Evolutionary conservation across 1,139 yeast genomes (phyloP).

Genomic region (Nadsonia starkeyi-henricii): DNA sequence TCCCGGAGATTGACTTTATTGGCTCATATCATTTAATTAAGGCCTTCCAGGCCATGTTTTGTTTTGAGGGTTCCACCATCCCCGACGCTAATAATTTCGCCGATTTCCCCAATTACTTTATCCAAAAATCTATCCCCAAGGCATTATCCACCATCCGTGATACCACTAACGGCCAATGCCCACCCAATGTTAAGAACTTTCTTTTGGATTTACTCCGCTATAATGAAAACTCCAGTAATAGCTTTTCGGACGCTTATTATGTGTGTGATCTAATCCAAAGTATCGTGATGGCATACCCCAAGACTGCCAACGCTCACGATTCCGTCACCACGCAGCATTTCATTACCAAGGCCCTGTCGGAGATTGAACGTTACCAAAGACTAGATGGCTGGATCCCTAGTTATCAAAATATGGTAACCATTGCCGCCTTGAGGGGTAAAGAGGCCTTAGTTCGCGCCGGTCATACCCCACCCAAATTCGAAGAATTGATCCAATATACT

Average conservation of each 20-base stretch:
- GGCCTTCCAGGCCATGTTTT: constrained; percentile 56
- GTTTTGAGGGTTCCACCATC: constrained; percentile 50
- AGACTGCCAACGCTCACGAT: constrained; percentile 17
- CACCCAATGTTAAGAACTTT: constrained; percentile 45
- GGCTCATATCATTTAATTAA: constrained; percentile 63
- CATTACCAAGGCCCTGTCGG: constrained; percentile 35
- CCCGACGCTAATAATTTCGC: constrained; percentile 76
- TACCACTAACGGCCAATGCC: constrained; percentile 51
- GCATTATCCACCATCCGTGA: constrained; percentile 51
- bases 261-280: constrained; percentile 44
- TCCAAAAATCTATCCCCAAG: constrained; percentile 54
- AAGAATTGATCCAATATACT: constrained; percentile 38
- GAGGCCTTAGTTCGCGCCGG: constrained; percentile 48
- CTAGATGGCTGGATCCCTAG: constrained; percentile 85
- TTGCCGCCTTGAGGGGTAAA: constrained; percentile 43
- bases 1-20: constrained; percentile 43
- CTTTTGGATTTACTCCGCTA: constrained; percentile 61
- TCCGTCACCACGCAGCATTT: constrained; percentile 23
- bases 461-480: constrained; percentile 36
- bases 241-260: constrained; percentile 62
- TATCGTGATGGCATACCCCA: constrained; percentile 24
- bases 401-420: constrained; percentile 44
- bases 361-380: constrained; percentile 60
- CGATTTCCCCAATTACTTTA: constrained; percentile 49
- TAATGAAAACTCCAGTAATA: constrained; percentile 76